Percentiles rank a stretch among this genome's conserved stretches.
Conservation (phyloP, 2,329 filamentous ascomycete genomes). For the Juglanconis sp. region DNA sequence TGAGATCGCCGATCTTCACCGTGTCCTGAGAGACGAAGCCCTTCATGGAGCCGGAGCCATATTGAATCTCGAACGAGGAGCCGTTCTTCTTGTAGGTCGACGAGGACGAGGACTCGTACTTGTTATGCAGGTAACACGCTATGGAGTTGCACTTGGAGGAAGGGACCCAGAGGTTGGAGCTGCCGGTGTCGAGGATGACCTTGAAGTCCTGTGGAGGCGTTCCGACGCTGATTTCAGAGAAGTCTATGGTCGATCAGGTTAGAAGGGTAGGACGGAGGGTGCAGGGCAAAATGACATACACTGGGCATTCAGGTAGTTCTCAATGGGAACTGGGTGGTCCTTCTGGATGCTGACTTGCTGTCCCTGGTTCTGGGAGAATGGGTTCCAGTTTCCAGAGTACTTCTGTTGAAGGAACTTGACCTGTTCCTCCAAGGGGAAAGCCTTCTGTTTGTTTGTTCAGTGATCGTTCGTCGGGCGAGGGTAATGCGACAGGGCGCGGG, state of each 20-base stretch:
- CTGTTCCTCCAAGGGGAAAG: conserved; percentile 76
- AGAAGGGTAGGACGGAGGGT: conserved; percentile 1
- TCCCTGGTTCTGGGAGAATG: conserved; percentile 12
- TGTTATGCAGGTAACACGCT: conserved; percentile 94
- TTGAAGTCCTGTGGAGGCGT: conserved; percentile 94
- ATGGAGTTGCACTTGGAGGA: conserved; percentile 88
- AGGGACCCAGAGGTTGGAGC: conserved; percentile 98
- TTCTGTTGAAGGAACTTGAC: conserved; percentile 85
- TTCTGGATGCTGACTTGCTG: conserved; percentile 13
- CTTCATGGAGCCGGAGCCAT: conserved; percentile 90
- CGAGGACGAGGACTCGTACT: conserved; percentile 89
- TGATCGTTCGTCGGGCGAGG: background rate
- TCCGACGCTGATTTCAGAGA: conserved; percentile 92
- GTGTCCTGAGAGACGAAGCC: conserved; percentile 91
- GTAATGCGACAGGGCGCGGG: background rate
- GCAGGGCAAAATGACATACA: conserved; percentile 60
- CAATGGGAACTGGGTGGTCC: conserved; percentile 80
- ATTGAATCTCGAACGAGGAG: conserved; percentile 85
- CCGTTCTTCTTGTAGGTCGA: conserved; percentile 94
- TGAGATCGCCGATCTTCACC: conserved; percentile 83
- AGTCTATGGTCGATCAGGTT: conserved; percentile 60
- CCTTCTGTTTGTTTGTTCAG: conserved; percentile 50
- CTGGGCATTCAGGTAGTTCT: conserved; percentile 98
- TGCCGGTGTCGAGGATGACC: conserved; percentile 96
- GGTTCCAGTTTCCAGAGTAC: conserved; percentile 68